These are phyloP conservation scores for Phytophthora citrophthora DNA, from an alignment of 352 stramenopile genomes.

Conservation along the genomic window DNA sequence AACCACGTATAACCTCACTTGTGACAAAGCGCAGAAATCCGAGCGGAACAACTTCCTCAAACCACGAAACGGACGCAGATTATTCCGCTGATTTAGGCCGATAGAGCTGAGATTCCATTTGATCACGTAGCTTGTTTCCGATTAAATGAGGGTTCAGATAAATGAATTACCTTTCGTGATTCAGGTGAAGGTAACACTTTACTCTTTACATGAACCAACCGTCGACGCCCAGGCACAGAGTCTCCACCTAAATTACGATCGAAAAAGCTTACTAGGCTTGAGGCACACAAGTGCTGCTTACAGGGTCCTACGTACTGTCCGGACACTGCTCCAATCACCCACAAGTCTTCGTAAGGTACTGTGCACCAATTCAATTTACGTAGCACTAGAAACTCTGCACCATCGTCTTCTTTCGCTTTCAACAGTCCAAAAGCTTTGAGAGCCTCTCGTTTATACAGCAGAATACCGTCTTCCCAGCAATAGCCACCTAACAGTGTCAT, in stretches of 20 bases:
- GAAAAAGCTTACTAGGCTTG: conserved; percentile 15
- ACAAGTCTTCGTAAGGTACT: conserved; percentile 11
- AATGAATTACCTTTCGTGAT: not conserved
- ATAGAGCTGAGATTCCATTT: too few species aligned
- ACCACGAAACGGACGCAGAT: too few species aligned
- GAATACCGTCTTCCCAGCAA: conserved; percentile 4
- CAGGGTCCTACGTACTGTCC: conserved; percentile 5
- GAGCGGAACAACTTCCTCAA: too few species aligned
- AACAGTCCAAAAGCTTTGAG: conserved; percentile 22
- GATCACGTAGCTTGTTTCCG: not conserved
- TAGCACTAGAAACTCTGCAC: conserved; percentile 6
- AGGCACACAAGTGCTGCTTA: not conserved
- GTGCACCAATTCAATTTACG: conserved; percentile 13
- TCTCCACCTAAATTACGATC: conserved; percentile 1
- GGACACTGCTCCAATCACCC: conserved; percentile 10
- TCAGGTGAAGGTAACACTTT: not conserved
- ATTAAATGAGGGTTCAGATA: not conserved
- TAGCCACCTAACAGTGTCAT: conserved; percentile 16
- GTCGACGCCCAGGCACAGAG: not conserved
- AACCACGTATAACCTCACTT: too few species aligned
- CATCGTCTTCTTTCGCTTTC: conserved; percentile 17
- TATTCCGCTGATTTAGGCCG: not conserved
- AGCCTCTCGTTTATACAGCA: conserved; percentile 5
- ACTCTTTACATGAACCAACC: conserved; percentile 9
- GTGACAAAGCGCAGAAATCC: too few species aligned